Evolutionary conservation across 2,329 filamentous ascomycete species (phyloP), one percentile per base, ranked within the genome.

Genomic region (Fusarium sacchari): DNA sequence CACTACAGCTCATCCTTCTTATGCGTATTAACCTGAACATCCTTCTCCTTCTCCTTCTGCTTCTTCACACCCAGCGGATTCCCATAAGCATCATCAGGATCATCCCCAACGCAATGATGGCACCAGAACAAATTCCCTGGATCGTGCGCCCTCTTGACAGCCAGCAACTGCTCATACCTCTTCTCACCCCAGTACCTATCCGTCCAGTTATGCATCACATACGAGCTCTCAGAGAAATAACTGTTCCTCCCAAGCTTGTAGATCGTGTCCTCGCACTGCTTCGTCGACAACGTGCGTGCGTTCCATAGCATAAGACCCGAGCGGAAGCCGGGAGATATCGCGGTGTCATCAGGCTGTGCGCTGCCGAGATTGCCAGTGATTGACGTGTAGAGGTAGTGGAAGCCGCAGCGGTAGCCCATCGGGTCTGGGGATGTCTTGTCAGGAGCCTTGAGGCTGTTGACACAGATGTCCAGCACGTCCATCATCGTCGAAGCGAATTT

Each of bases 171-270:
- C 40, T 40, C 20, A 7, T 65, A 36, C 20, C 4, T 55, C 28
- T 47, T 55, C 17, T 65, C 17, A 1, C 59, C 47, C 62, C 62
- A 65, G 22, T 65, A 65, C 17, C 58, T 63, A 2, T 17, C 26
- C 2, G 62, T 65, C 62, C 59, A 65, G 2, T 65, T 65, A 26
- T 65, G 46, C 47, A 65, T 63, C 6, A 65, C 62, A 30, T 63
- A 64, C 2, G 47, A 65, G n/a, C 62, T 65, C 40, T 65, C 59
- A 3, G 62, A 65, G 40, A 65, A 64, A 26, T 64, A 65, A 8
- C 58, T 64, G 34, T 64, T 55, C 15, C 39, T 8, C 0, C 59
- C 62, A 40, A 65, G 46, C 40, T 64, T 63, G 7, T 65, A 64
- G 17, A 65, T 46, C 10, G 62, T 65, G 4, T 64, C 47, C 4